These are phyloP conservation scores for Malbranchea cinnamomea DNA, from an alignment of 2,329 filamentous ascomycete genomes.

Conservation along the genomic window DNA sequence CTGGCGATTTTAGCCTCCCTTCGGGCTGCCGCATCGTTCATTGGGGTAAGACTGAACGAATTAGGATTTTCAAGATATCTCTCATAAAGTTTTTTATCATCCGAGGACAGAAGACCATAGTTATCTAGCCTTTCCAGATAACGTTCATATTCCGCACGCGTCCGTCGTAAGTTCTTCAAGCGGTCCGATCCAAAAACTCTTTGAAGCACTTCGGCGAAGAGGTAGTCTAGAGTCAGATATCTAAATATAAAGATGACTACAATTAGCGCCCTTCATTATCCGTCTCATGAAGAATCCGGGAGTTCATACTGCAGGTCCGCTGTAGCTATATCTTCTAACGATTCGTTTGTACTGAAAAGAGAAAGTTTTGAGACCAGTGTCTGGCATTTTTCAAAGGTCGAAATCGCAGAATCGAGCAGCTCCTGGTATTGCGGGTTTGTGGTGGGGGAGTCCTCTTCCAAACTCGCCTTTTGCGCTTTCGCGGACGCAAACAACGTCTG, in stretches of 20 bases:
- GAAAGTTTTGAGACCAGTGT: slow-evolving; percentile 54
- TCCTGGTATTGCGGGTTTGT: slow-evolving; percentile 52
- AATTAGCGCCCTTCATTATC: too few species aligned
- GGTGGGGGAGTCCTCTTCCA: slow-evolving; percentile 48
- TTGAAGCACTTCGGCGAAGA: slow-evolving; percentile 65
- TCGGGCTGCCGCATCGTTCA: slow-evolving; percentile 50
- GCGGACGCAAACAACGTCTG: slow-evolving; percentile 40
- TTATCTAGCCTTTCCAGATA: slow-evolving; percentile 64
- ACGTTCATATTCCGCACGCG: slow-evolving; percentile 57
- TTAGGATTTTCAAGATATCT: slow-evolving; percentile 56
- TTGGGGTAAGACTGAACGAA: slow-evolving; percentile 57
- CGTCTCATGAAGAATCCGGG: not conserved
- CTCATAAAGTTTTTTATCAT: slow-evolving; percentile 55
- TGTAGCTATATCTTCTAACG: slow-evolving; percentile 71
- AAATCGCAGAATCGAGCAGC: slow-evolving; percentile 51
- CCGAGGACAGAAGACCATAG: slow-evolving; percentile 55
- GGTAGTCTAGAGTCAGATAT: slow-evolving; percentile 63
- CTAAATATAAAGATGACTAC: slow-evolving; percentile 24
- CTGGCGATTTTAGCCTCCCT: slow-evolving; percentile 74
- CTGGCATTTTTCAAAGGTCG: slow-evolving; percentile 58
- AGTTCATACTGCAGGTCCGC: slow-evolving; percentile 55
- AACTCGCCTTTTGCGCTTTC: slow-evolving; percentile 37
- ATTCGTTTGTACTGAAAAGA: slow-evolving; percentile 84
- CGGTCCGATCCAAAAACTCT: slow-evolving; percentile 50
- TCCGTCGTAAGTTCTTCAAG: slow-evolving; percentile 44